Conservation (phyloP, 208 protist genomes). For the Naegleria lovaniensis region DNA sequence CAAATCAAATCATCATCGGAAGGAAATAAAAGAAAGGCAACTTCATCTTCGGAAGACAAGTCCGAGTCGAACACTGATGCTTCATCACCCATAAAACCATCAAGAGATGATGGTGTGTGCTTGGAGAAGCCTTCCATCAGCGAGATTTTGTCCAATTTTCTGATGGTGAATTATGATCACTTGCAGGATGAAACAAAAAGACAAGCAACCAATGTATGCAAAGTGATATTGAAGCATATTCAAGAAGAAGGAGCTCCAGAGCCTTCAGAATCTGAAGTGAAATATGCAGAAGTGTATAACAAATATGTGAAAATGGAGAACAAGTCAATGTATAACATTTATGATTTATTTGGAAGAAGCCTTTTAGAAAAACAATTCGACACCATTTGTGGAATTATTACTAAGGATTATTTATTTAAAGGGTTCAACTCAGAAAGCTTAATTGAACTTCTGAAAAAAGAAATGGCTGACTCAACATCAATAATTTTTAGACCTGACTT, state of each 20-base stretch:
- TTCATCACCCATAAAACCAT: not conserved
- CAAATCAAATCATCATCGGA: too few species aligned
- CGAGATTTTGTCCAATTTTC: not conserved
- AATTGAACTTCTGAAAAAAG: not conserved
- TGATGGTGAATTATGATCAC: not conserved
- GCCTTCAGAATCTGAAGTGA: not conserved
- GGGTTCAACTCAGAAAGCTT: not conserved
- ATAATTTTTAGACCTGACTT: not conserved
- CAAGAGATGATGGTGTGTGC: not conserved
- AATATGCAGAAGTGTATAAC: not conserved
- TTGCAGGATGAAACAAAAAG: not conserved
- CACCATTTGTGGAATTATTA: not conserved
- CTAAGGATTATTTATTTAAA: not conserved
- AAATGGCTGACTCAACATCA: not conserved
- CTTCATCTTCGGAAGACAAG: not conserved
- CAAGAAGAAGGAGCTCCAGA: not conserved
- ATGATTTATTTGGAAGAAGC: not conserved
- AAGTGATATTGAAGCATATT: not conserved
- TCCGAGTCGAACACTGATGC: not conserved
- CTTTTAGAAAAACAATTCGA: not conserved
- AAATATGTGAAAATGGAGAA: not conserved
- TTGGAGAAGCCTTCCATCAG: not conserved
- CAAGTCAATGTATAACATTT: not conserved
- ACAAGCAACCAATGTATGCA: slow-evolving; percentile 3
- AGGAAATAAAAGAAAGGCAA: not conserved